phyloP scores from a whole-genome alignment of 345 rosid species.

The Firmiana major region DNA sequence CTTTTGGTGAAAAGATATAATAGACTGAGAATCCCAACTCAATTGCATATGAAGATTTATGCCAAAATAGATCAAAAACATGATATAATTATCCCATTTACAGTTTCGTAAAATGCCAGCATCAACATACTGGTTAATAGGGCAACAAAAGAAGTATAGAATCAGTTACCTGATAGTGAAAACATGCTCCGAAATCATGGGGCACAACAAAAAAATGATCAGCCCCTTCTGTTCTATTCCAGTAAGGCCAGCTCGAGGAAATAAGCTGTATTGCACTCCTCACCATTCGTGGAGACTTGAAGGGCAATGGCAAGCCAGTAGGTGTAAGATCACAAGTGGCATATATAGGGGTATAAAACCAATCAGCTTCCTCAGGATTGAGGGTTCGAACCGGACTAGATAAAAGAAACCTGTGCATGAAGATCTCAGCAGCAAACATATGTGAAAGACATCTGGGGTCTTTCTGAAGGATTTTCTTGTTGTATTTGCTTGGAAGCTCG shows the following conservation, averaged over 20 bases:
- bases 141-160: neutral
- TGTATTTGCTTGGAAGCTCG: conserved; percentile 94
- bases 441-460: conserved; percentile 93
- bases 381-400: conserved; percentile 88
- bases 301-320: conserved; percentile 87
- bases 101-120: neutral
- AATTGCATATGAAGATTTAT: neutral
- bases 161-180: conserved; percentile 69
- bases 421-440: conserved; percentile 98
- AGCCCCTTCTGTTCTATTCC: conserved; percentile 94
- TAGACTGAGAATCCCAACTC: neutral
- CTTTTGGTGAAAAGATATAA: neutral
- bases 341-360: conserved; percentile 91
- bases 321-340: conserved; percentile 98
- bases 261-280: conserved; percentile 85
- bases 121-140: neutral
- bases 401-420: conserved; percentile 83
- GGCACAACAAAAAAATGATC: conserved; percentile 97
- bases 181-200: conserved; percentile 96
- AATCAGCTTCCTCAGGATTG: conserved; percentile 89
- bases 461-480: conserved; percentile 84
- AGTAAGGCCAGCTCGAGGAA: conserved; percentile 82
- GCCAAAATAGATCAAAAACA: neutral
- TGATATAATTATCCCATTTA: neutral
- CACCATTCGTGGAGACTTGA: conserved; percentile 93